Conservation (phyloP, 2,329 filamentous ascomycete genomes). For the Fusarium dlaminii region DNA sequence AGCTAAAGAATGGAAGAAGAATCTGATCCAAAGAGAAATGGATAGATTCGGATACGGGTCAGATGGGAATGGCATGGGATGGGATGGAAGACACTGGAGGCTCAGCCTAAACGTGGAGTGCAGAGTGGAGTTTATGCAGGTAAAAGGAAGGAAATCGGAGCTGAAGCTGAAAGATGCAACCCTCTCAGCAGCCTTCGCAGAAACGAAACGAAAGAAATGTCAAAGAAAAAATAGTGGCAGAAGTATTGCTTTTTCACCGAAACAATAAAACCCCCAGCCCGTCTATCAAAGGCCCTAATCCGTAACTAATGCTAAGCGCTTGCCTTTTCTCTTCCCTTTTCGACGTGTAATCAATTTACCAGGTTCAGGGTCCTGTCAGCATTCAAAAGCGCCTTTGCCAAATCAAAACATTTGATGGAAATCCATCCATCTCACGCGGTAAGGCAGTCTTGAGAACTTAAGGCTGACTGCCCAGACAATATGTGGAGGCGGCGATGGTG, state of each 20-base stretch:
- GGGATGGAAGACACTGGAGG: conserved; percentile 4
- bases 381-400: conserved; percentile 22
- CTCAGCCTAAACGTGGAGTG: conserved; percentile 29
- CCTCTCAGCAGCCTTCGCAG: background rate
- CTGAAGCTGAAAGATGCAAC: conserved; percentile 12
- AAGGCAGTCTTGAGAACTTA: conserved; percentile 25
- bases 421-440: conserved; percentile 15
- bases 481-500: background rate
- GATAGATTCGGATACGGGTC: background rate
- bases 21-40: background rate
- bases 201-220: background rate
- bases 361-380: conserved; percentile 27
- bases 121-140: conserved; percentile 37
- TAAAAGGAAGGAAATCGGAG: conserved; percentile 12
- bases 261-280: background rate
- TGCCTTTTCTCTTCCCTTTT: background rate
- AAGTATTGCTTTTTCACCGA: background rate
- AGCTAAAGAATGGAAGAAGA: conserved; percentile 6
- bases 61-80: background rate
- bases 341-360: conserved; percentile 5
- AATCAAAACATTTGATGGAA: conserved; percentile 17
- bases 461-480: conserved; percentile 27
- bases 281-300: background rate
- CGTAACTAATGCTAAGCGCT: background rate
- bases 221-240: background rate